These are phyloP conservation scores for Hypoxylon sp. DNA, from an alignment of 2,329 filamentous ascomycete genomes.

Conservation along the genomic window DNA sequence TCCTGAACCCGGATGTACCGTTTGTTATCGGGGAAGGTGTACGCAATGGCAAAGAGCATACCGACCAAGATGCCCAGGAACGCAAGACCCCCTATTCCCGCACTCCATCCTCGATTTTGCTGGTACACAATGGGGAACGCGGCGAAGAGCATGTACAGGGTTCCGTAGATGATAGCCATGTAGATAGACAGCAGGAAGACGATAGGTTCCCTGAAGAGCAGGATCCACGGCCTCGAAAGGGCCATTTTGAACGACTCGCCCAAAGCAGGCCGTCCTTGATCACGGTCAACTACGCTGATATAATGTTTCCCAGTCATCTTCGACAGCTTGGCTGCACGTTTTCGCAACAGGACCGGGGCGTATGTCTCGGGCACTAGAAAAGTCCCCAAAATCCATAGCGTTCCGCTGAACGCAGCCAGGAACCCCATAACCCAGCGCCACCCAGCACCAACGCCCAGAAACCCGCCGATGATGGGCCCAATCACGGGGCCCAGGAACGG, in stretches of 20 bases:
- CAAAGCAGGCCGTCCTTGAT: conserved; percentile 56
- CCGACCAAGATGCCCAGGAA: conserved; percentile 26
- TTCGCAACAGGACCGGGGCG: conserved; percentile 67
- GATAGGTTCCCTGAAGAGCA: conserved; percentile 78
- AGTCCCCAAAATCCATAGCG: conserved; percentile 66
- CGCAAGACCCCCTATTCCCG: conserved; percentile 24
- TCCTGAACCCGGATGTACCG: conserved; percentile 58
- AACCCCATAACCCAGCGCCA: conserved; percentile 79
- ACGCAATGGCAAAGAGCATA: conserved; percentile 51
- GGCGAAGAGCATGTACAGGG: conserved; percentile 19
- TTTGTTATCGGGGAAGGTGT: conserved; percentile 67
- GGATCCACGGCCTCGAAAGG: conserved; percentile 73
- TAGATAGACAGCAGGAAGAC: conserved; percentile 75
- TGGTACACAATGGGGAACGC: conserved; percentile 22
- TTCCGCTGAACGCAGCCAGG: conserved; percentile 71
- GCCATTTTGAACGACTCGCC: conserved; percentile 67
- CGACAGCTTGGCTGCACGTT: conserved; percentile 64
- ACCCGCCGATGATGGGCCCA: conserved; percentile 75
- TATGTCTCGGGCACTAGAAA: conserved; percentile 71
- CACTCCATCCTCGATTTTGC: conserved; percentile 15
- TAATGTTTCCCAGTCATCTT: conserved; percentile 68
- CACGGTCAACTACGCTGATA: conserved; percentile 62
- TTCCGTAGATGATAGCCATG: conserved; percentile 36
- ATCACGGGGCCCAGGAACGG: conserved; percentile 75
- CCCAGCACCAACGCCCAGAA: conserved; percentile 71